Evolutionary conservation across 2,329 filamentous ascomycete genomes (phyloP).

Genomic region (Pseudogymnoascus verrucosus): DNA sequence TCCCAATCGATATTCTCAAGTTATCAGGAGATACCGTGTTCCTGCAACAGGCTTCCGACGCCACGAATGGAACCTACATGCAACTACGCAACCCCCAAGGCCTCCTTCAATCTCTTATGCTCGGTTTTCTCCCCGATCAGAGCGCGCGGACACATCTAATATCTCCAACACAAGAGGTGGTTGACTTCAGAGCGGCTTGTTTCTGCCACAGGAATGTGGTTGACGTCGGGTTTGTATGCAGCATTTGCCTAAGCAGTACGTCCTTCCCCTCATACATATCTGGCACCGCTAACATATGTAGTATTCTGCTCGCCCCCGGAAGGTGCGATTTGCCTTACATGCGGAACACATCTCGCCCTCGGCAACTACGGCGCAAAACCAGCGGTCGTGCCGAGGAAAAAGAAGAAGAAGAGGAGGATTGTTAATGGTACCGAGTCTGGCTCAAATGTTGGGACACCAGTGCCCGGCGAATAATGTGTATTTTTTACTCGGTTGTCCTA

Average conservation of each 20-base stretch:
- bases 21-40: constrained; percentile 82
- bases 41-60: constrained; percentile 80
- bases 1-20: constrained; percentile 88
- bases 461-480: constrained; percentile 26
- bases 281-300: constrained; percentile 19
- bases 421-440: constrained; percentile 44
- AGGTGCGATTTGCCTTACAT: constrained; percentile 69
- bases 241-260: constrained; percentile 80
- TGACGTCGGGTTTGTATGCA: constrained; percentile 90
- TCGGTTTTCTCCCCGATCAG: constrained; percentile 75
- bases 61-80: constrained; percentile 64
- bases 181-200: constrained; percentile 96
- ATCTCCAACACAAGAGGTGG: constrained; percentile 70
- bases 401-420: constrained; percentile 68
- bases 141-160: constrained; percentile 58
- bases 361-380: constrained; percentile 69
- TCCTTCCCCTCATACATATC: constrained; percentile 12
- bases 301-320: constrained; percentile 66
- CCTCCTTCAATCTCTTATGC: constrained; percentile 87
- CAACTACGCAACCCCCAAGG: constrained; percentile 55
- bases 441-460: constrained; percentile 53
- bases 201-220: constrained; percentile 92
- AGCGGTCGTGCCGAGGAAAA: constrained; percentile 62
- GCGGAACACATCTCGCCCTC: constrained; percentile 70
- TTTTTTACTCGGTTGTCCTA: background rate